Evolutionary conservation across 352 stramenopile genomes (phyloP), one percentile per base, ranked within the genome.

Genomic region (Phytopythium montanum): DNA sequence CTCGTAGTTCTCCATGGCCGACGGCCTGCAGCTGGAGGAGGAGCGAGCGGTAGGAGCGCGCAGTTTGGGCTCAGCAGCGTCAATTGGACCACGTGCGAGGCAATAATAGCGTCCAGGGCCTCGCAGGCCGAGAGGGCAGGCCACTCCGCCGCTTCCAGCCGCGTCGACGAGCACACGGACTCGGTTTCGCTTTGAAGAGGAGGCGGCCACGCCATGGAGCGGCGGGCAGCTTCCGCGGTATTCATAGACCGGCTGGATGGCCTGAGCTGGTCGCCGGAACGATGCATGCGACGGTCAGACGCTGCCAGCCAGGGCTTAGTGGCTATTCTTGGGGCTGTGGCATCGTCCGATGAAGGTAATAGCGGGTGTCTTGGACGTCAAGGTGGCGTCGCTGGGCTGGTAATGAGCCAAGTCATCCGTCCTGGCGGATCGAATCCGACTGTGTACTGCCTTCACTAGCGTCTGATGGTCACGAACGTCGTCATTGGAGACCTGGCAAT

Each of bases 1-100:
- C 66, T 95, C 86, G 75, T 95, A 95, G 70, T 92, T 92, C 64
- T 95, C 84, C 86, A 95, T 95, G 18, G 29, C 49, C 54, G 53
- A 50, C 36, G 36, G n/a, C n/a, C 52, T 53, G 7, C 13, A 3
- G 36, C 36, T 42, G 12, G 12, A 42, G 36, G 5, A n/a, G 16
- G 39, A 45, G 39, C 39, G 16, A 23, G 2, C 25, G 9, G 13
- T 3, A n/a, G n/a, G n/a, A n/a, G 42, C 21, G 42, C 10, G 23
- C 10, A 31, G 21, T 13, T n/a, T 12, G n/a, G 44, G 5, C 3
- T 29, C 25, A 21, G 44, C 25, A 21, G 44, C 44, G 44, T 31
- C 44, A 50, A 50, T 33, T 50, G 23, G 44, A 31, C 33, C 14
- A 5, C 42, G 9, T 0, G 39, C 39, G 12, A 21, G 44, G 23